Base-by-base conservation (phyloP, 2,329 filamentous ascomycete species). In the Aspergillus pseudoglaucus region DNA sequence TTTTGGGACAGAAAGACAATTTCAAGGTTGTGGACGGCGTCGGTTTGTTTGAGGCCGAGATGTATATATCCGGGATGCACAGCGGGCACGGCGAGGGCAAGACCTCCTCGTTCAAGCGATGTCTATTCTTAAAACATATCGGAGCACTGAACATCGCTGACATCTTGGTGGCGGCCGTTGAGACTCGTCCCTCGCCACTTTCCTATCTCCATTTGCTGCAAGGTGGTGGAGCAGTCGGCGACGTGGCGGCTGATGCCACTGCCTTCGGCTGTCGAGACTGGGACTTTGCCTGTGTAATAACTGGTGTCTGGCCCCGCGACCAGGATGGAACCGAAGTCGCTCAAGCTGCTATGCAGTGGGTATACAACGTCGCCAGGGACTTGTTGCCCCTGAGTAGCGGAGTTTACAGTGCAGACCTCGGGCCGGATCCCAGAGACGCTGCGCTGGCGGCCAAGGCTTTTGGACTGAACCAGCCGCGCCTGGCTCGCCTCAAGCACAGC, bases 121-220 rank as follows among this genome's bases (percentile, higher is more conserved):
- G 81, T 59, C 38, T 84, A 25, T 84, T 85, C 55, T 61, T 85
- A 6, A 77, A 77, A 49, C 0, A 58, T 33, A 75, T 83, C 10
- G 68, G 69, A 51, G 49, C 47, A 44, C 35, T 2, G 2, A 46
- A 62, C 1, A 35, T 79, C 1, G 56, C 61, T 20, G 42, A 65
- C 1, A 54, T 55, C 4, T 63, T 85, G 40, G 47, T 75, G 12
- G 48, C 56, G 2, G 77, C 80, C 4, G 15, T 84, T 4, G 48
- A 72, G 39, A 64, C 51, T 50, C 72, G 77, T 38, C 79, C 81
- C 2, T 71, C 77, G 0, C 65, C 72, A 35, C 58, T 79, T 12
- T 84, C 79, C 61, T 84, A 85, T 65, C 63, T 84, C 43, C 80
- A 84, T 70, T 75, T 85, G 4, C 64, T 84, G 7, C 81, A 83